Conservation (phyloP, 2,329 filamentous ascomycete genomes). For the Fonsecaea pedrosoi region DNA sequence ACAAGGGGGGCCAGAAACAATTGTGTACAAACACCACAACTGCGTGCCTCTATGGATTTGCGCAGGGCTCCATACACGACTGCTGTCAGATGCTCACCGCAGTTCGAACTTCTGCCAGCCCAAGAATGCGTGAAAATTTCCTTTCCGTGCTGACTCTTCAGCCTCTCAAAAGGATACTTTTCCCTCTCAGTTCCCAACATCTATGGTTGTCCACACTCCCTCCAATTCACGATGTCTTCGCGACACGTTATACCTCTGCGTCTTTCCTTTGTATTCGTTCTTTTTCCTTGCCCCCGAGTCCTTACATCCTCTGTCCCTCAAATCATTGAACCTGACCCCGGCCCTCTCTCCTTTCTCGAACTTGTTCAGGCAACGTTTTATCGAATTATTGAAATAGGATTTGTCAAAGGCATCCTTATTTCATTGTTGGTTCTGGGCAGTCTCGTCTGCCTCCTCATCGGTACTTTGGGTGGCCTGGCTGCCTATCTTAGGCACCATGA, state of each 20-base stretch:
- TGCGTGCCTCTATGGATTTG: not conserved
- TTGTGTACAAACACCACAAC: not conserved
- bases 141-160: not conserved
- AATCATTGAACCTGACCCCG: slow-evolving; percentile 22
- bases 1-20: not conserved
- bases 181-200: not conserved
- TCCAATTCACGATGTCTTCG: not conserved
- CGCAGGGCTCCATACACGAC: not conserved
- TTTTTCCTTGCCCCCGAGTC: slow-evolving; percentile 3
- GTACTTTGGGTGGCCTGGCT: slow-evolving; percentile 19
- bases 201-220: not conserved
- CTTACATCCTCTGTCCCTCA: slow-evolving; percentile 24
- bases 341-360: slow-evolving; percentile 31
- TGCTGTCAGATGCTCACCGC: not conserved
- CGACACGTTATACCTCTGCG: not conserved
- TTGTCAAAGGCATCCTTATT: slow-evolving; percentile 25
- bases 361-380: slow-evolving; percentile 24
- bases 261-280: not conserved
- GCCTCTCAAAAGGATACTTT: not conserved
- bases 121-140: not conserved
- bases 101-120: not conserved
- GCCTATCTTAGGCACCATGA: slow-evolving; percentile 25
- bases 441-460: slow-evolving; percentile 29
- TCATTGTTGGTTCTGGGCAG: slow-evolving; percentile 26
- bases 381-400: slow-evolving; percentile 30